phyloP scores from a whole-genome alignment of 805 yeast species.

The Kazachstania bromeliacearum region DNA sequence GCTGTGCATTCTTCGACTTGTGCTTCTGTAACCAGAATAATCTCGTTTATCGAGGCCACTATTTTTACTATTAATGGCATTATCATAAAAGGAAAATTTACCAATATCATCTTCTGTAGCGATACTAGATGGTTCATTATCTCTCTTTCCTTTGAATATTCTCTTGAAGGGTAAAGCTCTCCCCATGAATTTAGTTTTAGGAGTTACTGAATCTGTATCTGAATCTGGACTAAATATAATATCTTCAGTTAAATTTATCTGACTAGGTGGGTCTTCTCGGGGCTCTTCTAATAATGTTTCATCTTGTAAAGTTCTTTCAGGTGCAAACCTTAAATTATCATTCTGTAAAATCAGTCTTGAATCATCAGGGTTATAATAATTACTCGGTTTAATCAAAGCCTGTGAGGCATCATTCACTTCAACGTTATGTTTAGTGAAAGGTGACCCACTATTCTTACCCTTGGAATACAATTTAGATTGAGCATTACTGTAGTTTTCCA shows the following conservation, averaged over 20 bases:
- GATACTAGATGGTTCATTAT: conserved; percentile 1
- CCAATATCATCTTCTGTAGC: neutral
- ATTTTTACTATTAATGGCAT: neutral
- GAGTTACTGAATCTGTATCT: conserved; percentile 6
- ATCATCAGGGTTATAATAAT: neutral
- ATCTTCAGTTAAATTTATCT: neutral
- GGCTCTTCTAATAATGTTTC: neutral
- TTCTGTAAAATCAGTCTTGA: neutral
- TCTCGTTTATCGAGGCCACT: neutral
- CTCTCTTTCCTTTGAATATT: conserved; percentile 19
- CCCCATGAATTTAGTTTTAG: conserved; percentile 9
- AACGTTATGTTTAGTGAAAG: no score
- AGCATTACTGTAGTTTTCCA: conserved; percentile 18
- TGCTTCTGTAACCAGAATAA: neutral
- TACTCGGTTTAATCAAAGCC: neutral
- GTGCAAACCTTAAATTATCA: conserved; percentile 2
- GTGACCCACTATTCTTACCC: no score
- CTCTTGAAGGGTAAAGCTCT: conserved; percentile 18
- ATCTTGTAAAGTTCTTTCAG: conserved; percentile 1
- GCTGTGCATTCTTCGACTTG: neutral
- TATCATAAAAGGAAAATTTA: neutral
- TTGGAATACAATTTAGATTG: no score
- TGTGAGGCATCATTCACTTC: no score
- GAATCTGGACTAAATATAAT: conserved; percentile 7
- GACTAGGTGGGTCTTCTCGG: neutral